phyloP scores from a whole-genome alignment of 768 basidiomycete species.

The Amanita fuliginea region DNA sequence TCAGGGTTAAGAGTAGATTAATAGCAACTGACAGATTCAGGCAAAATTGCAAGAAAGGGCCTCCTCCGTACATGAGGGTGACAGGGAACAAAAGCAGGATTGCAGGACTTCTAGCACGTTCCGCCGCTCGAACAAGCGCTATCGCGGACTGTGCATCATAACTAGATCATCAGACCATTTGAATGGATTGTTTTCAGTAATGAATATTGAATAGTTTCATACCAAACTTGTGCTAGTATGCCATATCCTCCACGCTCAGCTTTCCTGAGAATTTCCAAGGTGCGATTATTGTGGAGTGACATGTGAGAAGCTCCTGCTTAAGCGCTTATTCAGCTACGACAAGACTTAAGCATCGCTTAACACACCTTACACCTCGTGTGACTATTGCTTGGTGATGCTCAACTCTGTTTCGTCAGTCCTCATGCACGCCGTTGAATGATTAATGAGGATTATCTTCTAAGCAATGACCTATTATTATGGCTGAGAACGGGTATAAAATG shows the following conservation, averaged over 20 bases:
- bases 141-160: constrained; percentile 36
- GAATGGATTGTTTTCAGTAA: background rate
- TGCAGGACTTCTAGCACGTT: constrained; percentile 32
- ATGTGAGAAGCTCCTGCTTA: background rate
- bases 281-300: constrained; percentile 21
- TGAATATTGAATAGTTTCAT: background rate
- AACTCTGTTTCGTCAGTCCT: no score
- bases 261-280: constrained; percentile 26
- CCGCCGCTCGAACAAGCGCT: constrained; percentile 34
- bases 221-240: constrained; percentile 33
- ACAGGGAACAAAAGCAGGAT: constrained; percentile 36
- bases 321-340: background rate
- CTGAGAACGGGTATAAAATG: background rate
- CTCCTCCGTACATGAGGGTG: constrained; percentile 31
- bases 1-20: background rate
- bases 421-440: background rate
- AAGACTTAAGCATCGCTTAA: no score
- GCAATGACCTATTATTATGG: no score
- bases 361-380: no score
- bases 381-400: no score
- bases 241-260: constrained; percentile 33
- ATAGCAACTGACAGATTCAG: constrained; percentile 23
- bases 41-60: constrained; percentile 34
- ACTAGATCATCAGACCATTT: constrained; percentile 12
- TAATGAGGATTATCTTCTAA: no score